Evolutionary conservation across 2,329 filamentous ascomycete species (phyloP).

Genomic region (Dothistroma septosporum): DNA sequence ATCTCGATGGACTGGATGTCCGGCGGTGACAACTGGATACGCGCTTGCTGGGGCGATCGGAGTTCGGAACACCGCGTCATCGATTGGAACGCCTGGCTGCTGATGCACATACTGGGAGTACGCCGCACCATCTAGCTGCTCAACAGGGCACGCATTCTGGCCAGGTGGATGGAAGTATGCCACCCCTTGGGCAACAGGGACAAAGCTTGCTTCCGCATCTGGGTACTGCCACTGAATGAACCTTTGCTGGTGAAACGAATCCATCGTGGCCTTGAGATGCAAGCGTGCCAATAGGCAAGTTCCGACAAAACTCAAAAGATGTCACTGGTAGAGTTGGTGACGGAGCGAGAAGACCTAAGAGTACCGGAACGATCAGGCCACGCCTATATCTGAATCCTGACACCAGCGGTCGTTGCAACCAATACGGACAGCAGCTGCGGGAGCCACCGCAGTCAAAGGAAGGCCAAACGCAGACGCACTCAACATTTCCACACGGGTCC

Average conservation of each 20-base stretch:
- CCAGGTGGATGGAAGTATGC: background rate
- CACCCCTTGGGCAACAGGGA: background rate
- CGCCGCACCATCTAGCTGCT: background rate
- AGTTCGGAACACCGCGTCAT: background rate
- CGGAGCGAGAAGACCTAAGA: background rate
- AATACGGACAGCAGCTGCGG: background rate
- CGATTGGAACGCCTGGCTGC: background rate
- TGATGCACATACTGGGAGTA: background rate
- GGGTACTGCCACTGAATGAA: background rate
- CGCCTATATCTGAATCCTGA: background rate
- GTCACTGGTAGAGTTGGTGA: conserved; percentile 2
- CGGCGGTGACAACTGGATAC: background rate
- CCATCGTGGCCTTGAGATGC: background rate
- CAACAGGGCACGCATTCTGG: background rate
- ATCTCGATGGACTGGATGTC: conserved; percentile 4
- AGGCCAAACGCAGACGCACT: background rate
- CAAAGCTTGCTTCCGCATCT: background rate
- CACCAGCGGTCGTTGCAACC: background rate
- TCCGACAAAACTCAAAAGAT: background rate
- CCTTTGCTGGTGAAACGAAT: conserved; percentile 1
- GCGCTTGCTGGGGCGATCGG: conserved; percentile 4
- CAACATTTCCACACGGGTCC: background rate
- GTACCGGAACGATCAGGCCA: background rate
- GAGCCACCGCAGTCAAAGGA: background rate
- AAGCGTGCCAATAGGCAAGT: background rate